A percentile compares a stretch with the other conserved stretches of the same genome.
Conservation (phyloP, 495 filamentous ascomycete species). For the Aspergillus egyptiacus region DNA sequence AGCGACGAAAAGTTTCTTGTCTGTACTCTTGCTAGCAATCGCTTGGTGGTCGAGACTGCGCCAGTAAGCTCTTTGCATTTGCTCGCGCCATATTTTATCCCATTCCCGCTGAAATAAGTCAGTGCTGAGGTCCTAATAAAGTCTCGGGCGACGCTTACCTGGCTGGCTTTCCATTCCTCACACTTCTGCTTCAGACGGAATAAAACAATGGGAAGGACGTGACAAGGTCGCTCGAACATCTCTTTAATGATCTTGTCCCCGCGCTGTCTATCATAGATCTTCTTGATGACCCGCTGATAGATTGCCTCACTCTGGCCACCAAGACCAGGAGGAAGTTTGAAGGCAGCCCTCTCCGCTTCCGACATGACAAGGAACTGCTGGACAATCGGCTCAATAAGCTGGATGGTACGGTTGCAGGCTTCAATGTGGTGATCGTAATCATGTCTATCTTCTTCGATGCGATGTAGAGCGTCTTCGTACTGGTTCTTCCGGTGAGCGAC, state of each 20-base stretch:
- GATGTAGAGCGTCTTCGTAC: slow-evolving; percentile 85
- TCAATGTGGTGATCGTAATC: slow-evolving; percentile 99
- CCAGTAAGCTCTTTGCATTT: slow-evolving; percentile 87
- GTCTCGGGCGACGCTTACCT: slow-evolving; percentile 34
- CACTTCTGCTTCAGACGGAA: slow-evolving; percentile 85
- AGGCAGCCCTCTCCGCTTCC: slow-evolving; percentile 61
- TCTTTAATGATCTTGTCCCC: slow-evolving; percentile 76
- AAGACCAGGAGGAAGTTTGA: slow-evolving; percentile 72
- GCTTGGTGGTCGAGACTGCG: slow-evolving; percentile 95
- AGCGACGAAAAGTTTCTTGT: slow-evolving; percentile 83
- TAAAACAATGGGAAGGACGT: slow-evolving; percentile 80
- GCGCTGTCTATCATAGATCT: slow-evolving; percentile 86
- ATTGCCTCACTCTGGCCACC: slow-evolving; percentile 94
- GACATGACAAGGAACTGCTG: slow-evolving; percentile 76
- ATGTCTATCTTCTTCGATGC: slow-evolving; percentile 96
- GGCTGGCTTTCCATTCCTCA: slow-evolving; percentile 93
- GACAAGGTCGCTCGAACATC: slow-evolving; percentile 73
- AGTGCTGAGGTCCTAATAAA: neutral
- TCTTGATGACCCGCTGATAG: slow-evolving; percentile 93
- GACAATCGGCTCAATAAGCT: slow-evolving; percentile 88
- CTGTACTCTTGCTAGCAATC: slow-evolving; percentile 70
- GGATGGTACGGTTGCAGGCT: slow-evolving; percentile 84
- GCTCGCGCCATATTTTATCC: slow-evolving; percentile 97
- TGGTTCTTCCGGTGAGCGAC: slow-evolving; percentile 95
- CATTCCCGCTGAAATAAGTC: slow-evolving; percentile 65